These are phyloP conservation scores for Dipodascopsis uninucleata DNA, from an alignment of 805 yeast species.

Conservation along the genomic window DNA sequence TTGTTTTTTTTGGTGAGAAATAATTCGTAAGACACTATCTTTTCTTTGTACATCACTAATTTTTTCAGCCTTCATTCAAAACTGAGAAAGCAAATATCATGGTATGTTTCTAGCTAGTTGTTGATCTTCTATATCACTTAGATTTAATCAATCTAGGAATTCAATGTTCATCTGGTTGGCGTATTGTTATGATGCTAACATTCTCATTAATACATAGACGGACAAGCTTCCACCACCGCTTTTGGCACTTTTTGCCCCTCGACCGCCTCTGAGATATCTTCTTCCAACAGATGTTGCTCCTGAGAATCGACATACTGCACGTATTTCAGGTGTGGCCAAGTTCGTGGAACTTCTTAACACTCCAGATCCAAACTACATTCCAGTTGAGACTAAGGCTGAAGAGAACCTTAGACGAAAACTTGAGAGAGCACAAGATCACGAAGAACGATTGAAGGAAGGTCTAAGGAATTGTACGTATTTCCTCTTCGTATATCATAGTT, in stretches of 20 bases:
- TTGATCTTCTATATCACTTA: too few species aligned
- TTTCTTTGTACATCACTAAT: too few species aligned
- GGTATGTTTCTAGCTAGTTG: too few species aligned
- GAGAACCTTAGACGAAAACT: conserved; percentile 29
- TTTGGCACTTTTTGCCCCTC: conserved; percentile 53
- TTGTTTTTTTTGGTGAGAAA: too few species aligned
- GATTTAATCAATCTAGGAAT: too few species aligned
- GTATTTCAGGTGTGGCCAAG: conserved; percentile 46
- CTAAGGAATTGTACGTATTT: conserved; percentile 31
- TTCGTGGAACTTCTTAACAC: conserved; percentile 34
- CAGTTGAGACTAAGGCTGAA: conserved; percentile 38
- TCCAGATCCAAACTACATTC: conserved; percentile 30
- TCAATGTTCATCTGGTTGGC: too few species aligned
- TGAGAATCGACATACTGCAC: conserved; percentile 46
- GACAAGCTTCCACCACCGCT: conserved; percentile 45
- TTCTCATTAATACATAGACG: conserved; percentile 31
- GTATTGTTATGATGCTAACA: background rate
- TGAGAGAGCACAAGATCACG: conserved; percentile 32
- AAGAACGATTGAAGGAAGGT: conserved; percentile 39
- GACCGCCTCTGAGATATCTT: conserved; percentile 51
- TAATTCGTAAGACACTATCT: too few species aligned
- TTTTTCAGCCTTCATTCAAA: too few species aligned
- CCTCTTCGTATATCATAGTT: background rate
- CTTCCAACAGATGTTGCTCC: conserved; percentile 50
- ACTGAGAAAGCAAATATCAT: too few species aligned